Evolutionary conservation across 1,284 basidiomycete species (phyloP), one percentile per base, ranked within the genome.

Genomic region (Nidula niveotomentosa): DNA sequence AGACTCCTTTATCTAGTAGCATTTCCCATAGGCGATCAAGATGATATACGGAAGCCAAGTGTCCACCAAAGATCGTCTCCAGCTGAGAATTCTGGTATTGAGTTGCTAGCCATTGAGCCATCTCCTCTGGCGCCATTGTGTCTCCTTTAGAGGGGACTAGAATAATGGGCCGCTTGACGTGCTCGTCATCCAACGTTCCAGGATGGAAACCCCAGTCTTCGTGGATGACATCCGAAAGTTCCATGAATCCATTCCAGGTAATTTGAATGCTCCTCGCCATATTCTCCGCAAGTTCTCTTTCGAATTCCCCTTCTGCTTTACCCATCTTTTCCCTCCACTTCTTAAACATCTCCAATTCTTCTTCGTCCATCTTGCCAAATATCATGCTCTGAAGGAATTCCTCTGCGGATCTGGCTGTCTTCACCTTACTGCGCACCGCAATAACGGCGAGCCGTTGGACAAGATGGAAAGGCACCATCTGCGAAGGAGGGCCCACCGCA

Each of bases 171-270:
- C 74, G 74, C 49, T 63, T 68, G 44, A 71, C 65, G 57, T 80
- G 76, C n/a, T 70, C 72, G 43, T 73, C 76, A 58, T 82, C 76
- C 48, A 82, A 63, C 6, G 60, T 58, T 35, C 67, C 65, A 7
- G 79, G 78, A 34, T 60, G 60, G 56, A 80, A 81, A 1, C 72
- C 80, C 84, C 84, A 86, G 55, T 79, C 79, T 23, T 76, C 76
- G 49, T 84, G 79, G 51, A 80, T 66, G 43, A 81, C 66, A 23
- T 68, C 61, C 5, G 75, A 56, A 48, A 75, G 62, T 51, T 78
- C 76, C 57, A 77, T 65, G 60, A 82, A 82, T 1, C 84, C 84
- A 51, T 74, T 74, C 82, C 82, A 85, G 50, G 77, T 71, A 36
- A 64, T 71, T 15, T 72, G 69, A 12, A 83, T 77, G 61, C 82